phyloP scores from a whole-genome alignment of 805 yeast genomes.

The Lipomyces mesembrius region DNA sequence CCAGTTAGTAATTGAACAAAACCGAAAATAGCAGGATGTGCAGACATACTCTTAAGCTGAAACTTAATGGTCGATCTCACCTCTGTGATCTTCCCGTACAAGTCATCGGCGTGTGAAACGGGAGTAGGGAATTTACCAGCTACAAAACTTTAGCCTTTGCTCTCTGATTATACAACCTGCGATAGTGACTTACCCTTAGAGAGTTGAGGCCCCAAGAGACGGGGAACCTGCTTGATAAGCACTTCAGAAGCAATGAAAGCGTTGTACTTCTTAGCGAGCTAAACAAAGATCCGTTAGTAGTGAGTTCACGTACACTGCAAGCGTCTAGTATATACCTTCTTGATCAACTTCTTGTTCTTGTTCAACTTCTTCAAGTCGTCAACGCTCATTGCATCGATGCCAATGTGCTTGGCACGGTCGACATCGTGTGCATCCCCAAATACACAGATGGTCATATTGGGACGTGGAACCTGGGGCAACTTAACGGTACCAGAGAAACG shows the following conservation, averaged over 20 bases:
- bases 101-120: conserved; percentile 99
- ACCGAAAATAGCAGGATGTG: neutral
- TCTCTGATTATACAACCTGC: neutral
- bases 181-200: conserved; percentile 63
- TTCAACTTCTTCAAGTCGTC: conserved; percentile 99
- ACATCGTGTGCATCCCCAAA: conserved; percentile 99
- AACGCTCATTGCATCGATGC: conserved; percentile 99
- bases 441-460: conserved; percentile 99
- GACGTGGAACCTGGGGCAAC: conserved; percentile 99
- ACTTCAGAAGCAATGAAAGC: conserved; percentile 99
- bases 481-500: conserved; percentile 99
- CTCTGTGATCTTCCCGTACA: conserved; percentile 92
- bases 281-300: neutral
- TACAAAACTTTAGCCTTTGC: neutral
- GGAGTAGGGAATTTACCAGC: conserved; percentile 99
- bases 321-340: conserved; percentile 54
- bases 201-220: conserved; percentile 99
- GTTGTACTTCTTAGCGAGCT: conserved; percentile 98
- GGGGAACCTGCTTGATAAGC: conserved; percentile 99
- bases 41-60: conserved; percentile 76
- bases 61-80: conserved; percentile 99
- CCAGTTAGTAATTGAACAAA: neutral
- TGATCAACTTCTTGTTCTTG: conserved; percentile 99
- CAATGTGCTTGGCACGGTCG: conserved; percentile 99
- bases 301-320: conserved; percentile 37